phyloP scores from a whole-genome alignment of 805 yeast species.

The Cyberlindnera bimundalis region DNA sequence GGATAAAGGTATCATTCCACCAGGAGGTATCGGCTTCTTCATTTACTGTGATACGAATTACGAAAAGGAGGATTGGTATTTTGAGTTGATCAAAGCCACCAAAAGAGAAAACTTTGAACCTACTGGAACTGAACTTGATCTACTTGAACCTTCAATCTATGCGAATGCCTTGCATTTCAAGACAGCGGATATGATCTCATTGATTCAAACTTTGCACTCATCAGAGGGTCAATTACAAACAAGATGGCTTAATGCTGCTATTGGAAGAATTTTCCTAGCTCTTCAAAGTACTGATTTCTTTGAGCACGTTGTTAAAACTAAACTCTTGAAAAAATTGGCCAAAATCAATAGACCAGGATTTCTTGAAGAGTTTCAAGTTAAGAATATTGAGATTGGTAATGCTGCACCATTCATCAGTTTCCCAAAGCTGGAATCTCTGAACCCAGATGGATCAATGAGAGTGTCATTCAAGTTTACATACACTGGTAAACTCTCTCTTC shows the following conservation, averaged over 20 bases:
- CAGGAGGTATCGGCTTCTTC: slow-evolving; percentile 43
- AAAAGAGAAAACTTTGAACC: slow-evolving; percentile 36
- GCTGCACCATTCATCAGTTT: slow-evolving; percentile 77
- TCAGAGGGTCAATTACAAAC: slow-evolving; percentile 80
- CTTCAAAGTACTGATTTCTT: slow-evolving; percentile 69
- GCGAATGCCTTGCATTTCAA: slow-evolving; percentile 74
- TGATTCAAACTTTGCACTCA: slow-evolving; percentile 76
- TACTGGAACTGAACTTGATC: slow-evolving; percentile 26
- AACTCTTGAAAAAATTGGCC: slow-evolving; percentile 66
- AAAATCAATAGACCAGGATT: slow-evolving; percentile 86
- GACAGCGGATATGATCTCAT: slow-evolving; percentile 65
- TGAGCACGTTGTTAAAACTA: slow-evolving; percentile 52
- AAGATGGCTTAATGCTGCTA: slow-evolving; percentile 85
- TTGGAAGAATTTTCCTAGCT: slow-evolving; percentile 79
- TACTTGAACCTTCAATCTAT: slow-evolving; percentile 53
- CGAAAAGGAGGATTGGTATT: slow-evolving; percentile 93
- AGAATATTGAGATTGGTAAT: slow-evolving; percentile 68
- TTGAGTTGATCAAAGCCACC: slow-evolving; percentile 75
- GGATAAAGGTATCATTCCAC: slow-evolving; percentile 26
- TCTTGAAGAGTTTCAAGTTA: slow-evolving; percentile 75
- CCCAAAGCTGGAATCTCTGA: slow-evolving; percentile 63
- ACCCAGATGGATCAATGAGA: slow-evolving; percentile 76
- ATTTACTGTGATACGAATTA: slow-evolving; percentile 73
- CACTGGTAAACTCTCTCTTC: slow-evolving; percentile 70
- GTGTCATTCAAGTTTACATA: slow-evolving; percentile 62